A percentile compares a stretch with the other conserved stretches of the same genome.
Conservation (phyloP, 1,284 basidiomycete genomes). For the Rhizopogon parksii region DNA sequence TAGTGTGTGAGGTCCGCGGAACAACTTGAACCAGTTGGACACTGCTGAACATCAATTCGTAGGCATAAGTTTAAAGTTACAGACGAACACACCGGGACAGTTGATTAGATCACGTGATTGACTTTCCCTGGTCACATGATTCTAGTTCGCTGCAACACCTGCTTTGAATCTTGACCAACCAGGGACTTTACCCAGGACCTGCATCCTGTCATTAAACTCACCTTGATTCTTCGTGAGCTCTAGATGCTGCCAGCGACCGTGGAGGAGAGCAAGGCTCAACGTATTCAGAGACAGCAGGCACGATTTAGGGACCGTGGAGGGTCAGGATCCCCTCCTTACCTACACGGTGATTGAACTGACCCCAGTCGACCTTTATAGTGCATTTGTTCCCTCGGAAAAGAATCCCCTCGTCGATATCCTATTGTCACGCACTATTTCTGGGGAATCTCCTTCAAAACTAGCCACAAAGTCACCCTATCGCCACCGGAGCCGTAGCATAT, state of each 20-base stretch:
- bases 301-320: slow-evolving; percentile 59
- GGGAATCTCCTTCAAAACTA: slow-evolving; percentile 35
- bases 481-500: slow-evolving; percentile 2
- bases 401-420: slow-evolving; percentile 36
- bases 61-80: too few species aligned
- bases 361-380: slow-evolving; percentile 18
- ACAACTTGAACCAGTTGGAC: too few species aligned
- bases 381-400: slow-evolving; percentile 33
- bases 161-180: too few species aligned
- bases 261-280: slow-evolving; percentile 48
- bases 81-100: too few species aligned
- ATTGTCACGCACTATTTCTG: slow-evolving; percentile 35
- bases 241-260: slow-evolving; percentile 28
- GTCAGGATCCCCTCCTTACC: slow-evolving; percentile 30
- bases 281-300: slow-evolving; percentile 49
- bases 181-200: too few species aligned
- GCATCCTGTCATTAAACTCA: too few species aligned
- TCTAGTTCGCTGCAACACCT: too few species aligned
- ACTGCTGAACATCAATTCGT: too few species aligned
- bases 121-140: neutral
- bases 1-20: too few species aligned
- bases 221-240: neutral
- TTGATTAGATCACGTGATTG: neutral
- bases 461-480: slow-evolving; percentile 4
- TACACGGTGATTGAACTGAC: neutral